Percentiles rank a stretch among this genome's conserved stretches.
Evolutionary conservation across 306 rosid genomes (phyloP).

Genomic region (Lablab purpureus): DNA sequence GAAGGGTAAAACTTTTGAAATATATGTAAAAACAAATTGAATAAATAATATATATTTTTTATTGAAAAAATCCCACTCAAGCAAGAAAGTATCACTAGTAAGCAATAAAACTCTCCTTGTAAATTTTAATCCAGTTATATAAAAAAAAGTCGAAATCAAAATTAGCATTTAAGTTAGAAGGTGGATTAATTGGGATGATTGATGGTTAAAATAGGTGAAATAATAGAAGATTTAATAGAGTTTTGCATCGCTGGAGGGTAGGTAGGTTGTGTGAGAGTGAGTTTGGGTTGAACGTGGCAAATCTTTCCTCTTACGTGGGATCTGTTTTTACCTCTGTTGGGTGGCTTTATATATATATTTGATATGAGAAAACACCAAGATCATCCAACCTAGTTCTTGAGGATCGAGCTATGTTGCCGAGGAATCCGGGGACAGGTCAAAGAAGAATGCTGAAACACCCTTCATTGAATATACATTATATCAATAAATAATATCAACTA

Average conservation of each 20-base stretch:
- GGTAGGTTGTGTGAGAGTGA: background rate
- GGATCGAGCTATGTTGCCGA: conserved; percentile 59
- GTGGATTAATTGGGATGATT: too few relatives aligned
- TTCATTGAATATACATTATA: conserved; percentile 12
- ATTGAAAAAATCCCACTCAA: too few relatives aligned
- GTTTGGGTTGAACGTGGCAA: conserved; percentile 21
- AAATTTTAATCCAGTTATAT: too few relatives aligned
- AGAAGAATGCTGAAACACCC: conserved; percentile 49
- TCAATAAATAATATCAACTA: conserved; percentile 27
- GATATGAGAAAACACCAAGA: conserved; percentile 55
- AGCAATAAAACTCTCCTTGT: too few relatives aligned
- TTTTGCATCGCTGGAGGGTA: background rate
- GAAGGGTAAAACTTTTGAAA: too few relatives aligned
- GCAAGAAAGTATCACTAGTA: too few relatives aligned
- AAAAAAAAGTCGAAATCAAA: too few relatives aligned
- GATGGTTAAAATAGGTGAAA: too few relatives aligned
- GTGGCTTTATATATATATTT: conserved; percentile 7
- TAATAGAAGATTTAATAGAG: background rate
- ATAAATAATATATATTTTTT: too few relatives aligned
- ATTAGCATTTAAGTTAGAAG: too few relatives aligned
- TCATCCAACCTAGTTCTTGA: conserved; percentile 66
- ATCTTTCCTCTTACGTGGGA: conserved; percentile 27
- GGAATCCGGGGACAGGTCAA: conserved; percentile 74
- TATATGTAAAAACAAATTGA: too few relatives aligned
- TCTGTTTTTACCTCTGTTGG: background rate